A percentile compares a stretch with the other conserved stretches of the same genome.
phyloP scores from a whole-genome alignment of 2,329 filamentous ascomycete genomes.

The Chaetomiaceae sp. region DNA sequence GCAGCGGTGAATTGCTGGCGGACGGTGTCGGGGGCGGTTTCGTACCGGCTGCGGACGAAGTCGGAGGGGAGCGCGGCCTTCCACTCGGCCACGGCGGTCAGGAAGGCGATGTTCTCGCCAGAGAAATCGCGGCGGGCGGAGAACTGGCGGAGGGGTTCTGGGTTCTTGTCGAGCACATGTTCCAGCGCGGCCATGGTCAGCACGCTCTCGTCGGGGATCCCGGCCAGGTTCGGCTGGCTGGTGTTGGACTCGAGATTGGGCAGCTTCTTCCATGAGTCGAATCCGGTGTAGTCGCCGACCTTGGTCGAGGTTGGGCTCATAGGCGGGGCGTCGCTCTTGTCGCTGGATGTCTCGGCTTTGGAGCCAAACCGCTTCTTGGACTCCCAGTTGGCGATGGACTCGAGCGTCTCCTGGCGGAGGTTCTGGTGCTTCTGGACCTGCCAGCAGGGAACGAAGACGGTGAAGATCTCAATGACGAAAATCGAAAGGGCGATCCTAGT shows the following conservation, averaged over 20 bases:
- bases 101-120: conserved; percentile 66
- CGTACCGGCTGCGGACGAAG: conserved; percentile 23
- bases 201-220: conserved; percentile 39
- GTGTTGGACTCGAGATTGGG: conserved; percentile 35
- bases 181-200: conserved; percentile 60
- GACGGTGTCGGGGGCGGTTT: conserved; percentile 32
- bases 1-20: conserved; percentile 55
- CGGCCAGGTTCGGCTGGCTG: conserved; percentile 20
- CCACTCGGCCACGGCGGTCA: conserved; percentile 55
- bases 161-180: conserved; percentile 55
- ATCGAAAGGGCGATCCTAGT: conserved; percentile 56
- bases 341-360: conserved; percentile 6
- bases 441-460: conserved; percentile 59
- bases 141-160: conserved; percentile 57
- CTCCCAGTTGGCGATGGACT: conserved; percentile 48
- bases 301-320: conserved; percentile 31
- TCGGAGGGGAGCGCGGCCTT: conserved; percentile 37
- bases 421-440: conserved; percentile 47
- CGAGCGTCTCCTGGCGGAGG: conserved; percentile 45
- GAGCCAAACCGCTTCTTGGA: conserved; percentile 34
- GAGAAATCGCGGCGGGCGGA: conserved; percentile 64
- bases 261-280: conserved; percentile 34
- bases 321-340: conserved; percentile 9
- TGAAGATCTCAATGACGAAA: conserved; percentile 58
- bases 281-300: conserved; percentile 24